Percentiles rank a stretch among this genome's conserved stretches.
Evolutionary conservation across 116 monocot genomes (phyloP).

Genomic region (Iris pallida): DNA sequence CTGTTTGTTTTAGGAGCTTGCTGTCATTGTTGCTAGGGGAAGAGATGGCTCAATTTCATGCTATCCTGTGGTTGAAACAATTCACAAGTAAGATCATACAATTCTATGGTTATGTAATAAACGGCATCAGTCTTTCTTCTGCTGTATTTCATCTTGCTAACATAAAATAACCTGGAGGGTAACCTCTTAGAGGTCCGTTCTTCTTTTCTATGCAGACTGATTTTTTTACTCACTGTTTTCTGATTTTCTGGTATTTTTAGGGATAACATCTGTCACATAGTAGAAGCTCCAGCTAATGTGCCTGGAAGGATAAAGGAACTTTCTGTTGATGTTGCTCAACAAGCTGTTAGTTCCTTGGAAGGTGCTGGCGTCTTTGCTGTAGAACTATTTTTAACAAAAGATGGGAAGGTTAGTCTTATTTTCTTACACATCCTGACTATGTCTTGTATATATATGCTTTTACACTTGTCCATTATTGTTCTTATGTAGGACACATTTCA

Average conservation of each 20-base stretch:
- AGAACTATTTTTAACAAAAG: conserved; percentile 76
- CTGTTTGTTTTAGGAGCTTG: conserved; percentile 56
- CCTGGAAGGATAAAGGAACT: conserved; percentile 51
- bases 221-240: not conserved
- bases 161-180: not conserved
- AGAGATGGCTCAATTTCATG: conserved; percentile 59
- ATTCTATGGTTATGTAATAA: conserved; percentile 1
- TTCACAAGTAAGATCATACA: conserved; percentile 65
- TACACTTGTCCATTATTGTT: too few relatives aligned
- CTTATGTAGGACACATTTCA: not conserved
- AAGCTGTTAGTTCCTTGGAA: conserved; percentile 69
- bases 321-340: conserved; percentile 61
- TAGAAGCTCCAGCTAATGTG: conserved; percentile 85
- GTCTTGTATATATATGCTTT: too few relatives aligned
- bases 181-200: not conserved
- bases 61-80: conserved; percentile 90
- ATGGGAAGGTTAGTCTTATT: conserved; percentile 42
- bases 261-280: conserved; percentile 92
- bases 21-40: conserved; percentile 89
- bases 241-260: conserved; percentile 27
- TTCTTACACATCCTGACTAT: too few relatives aligned
- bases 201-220: too few relatives aligned
- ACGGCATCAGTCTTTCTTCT: not conserved
- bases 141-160: not conserved
- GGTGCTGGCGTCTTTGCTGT: conserved; percentile 95